Evolutionary conservation across 2,329 filamentous ascomycete species (phyloP).

Genomic region (Kalmusia sp.): DNA sequence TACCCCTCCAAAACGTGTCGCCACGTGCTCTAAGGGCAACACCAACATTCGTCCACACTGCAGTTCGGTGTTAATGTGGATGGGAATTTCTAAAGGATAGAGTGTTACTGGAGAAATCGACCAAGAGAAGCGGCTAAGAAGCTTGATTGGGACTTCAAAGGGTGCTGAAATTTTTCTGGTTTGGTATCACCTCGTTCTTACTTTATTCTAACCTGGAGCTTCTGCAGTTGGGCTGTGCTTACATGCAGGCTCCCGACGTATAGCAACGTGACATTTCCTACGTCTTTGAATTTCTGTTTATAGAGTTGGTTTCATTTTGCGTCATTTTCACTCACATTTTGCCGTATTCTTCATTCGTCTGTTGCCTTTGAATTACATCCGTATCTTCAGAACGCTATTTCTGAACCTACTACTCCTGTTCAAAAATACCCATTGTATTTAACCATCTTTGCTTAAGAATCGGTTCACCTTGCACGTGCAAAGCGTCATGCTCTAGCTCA

Average conservation of each 20-base stretch:
- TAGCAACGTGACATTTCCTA: neutral
- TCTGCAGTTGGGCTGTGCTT: neutral
- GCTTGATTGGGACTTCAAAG: neutral
- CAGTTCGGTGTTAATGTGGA: too few species aligned
- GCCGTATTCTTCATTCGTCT: neutral
- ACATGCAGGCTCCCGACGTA: neutral
- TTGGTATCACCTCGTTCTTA: neutral
- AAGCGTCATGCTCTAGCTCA: slow-evolving; percentile 10
- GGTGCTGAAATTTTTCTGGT: neutral
- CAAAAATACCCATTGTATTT: neutral
- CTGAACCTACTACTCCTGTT: neutral
- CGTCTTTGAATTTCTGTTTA: slow-evolving; percentile 2
- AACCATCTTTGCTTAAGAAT: slow-evolving; percentile 5
- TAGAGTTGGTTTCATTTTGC: neutral
- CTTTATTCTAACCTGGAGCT: neutral
- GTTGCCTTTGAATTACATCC: neutral
- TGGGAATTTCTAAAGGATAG: too few species aligned
- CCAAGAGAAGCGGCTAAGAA: neutral
- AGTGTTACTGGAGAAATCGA: too few species aligned
- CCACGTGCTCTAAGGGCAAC: too few species aligned
- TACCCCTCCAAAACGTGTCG: too few species aligned
- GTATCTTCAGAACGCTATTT: neutral
- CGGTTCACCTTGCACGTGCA: neutral
- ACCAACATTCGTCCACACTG: too few species aligned
- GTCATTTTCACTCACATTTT: neutral